These are phyloP conservation scores for Ophiostoma ips DNA, from an alignment of 2,329 filamentous ascomycete genomes.

Conservation along the genomic window DNA sequence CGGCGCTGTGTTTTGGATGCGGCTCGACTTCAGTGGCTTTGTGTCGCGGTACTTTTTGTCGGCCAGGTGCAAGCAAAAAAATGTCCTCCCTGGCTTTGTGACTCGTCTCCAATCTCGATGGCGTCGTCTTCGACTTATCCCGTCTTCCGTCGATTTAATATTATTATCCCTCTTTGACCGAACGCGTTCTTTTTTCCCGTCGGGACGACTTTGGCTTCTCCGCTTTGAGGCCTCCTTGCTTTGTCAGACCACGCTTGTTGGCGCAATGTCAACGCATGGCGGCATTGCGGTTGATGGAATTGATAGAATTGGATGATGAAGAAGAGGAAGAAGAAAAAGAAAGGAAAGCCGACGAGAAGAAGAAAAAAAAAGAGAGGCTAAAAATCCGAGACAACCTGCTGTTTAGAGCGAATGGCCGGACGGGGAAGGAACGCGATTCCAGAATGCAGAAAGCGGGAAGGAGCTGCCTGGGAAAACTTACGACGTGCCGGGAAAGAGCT, in stretches of 20 bases:
- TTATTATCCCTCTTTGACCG: background rate
- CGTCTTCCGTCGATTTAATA: background rate
- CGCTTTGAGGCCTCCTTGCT: background rate
- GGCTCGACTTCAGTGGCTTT: too few species aligned
- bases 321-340: background rate
- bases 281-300: background rate
- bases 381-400: too few species aligned
- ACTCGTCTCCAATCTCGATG: background rate
- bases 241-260: conserved; percentile 2
- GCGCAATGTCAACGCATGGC: conserved; percentile 3
- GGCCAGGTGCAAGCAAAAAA: background rate
- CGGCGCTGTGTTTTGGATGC: too few species aligned
- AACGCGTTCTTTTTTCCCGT: background rate
- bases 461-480: too few species aligned
- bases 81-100: too few species aligned
- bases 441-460: too few species aligned
- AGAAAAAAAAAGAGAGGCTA: background rate
- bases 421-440: background rate
- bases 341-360: background rate
- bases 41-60: background rate
- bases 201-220: background rate
- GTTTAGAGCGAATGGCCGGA: background rate
- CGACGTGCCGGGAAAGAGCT: too few species aligned
- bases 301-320: background rate
- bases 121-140: background rate